phyloP scores from a whole-genome alignment of 2,329 filamentous ascomycete species.

The Aspergillus spinulosporus region DNA sequence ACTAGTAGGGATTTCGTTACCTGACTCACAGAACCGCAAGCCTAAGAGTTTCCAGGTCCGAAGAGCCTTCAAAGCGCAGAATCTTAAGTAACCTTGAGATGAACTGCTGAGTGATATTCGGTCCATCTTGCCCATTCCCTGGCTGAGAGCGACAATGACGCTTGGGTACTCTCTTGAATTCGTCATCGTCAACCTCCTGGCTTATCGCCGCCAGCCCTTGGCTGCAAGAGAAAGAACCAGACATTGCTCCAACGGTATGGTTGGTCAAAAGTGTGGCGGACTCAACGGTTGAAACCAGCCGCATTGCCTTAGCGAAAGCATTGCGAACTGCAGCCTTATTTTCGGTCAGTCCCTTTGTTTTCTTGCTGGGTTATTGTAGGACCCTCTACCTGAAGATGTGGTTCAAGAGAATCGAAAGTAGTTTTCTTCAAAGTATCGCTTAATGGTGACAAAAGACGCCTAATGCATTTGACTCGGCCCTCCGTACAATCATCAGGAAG shows the following conservation, averaged over 20 bases:
- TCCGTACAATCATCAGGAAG: conserved; percentile 23
- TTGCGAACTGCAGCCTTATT: conserved; percentile 28
- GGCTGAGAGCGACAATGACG: conserved; percentile 35
- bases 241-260: not conserved
- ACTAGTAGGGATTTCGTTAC: not conserved
- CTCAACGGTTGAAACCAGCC: not conserved
- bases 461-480: conserved; percentile 24
- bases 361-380: not conserved
- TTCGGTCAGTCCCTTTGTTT: conserved; percentile 18
- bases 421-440: conserved; percentile 25
- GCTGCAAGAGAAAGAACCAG: not conserved
- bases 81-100: conserved; percentile 33
- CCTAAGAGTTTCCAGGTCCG: conserved; percentile 44
- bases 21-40: conserved; percentile 51
- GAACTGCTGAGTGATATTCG: conserved; percentile 33
- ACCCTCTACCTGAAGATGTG: conserved; percentile 35
- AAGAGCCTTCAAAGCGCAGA: conserved; percentile 37
- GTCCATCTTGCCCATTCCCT: conserved; percentile 35
- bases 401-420: conserved; percentile 26
- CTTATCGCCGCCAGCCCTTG: conserved; percentile 15
- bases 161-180: conserved; percentile 34
- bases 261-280: not conserved
- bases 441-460: conserved; percentile 20
- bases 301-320: conserved; percentile 15
- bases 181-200: conserved; percentile 18